Percentiles rank a stretch among this genome's conserved stretches.
These are phyloP conservation scores for Rhododendron ovatum DNA, from an alignment of 148 eudicot genomes.

Conservation along the genomic window DNA sequence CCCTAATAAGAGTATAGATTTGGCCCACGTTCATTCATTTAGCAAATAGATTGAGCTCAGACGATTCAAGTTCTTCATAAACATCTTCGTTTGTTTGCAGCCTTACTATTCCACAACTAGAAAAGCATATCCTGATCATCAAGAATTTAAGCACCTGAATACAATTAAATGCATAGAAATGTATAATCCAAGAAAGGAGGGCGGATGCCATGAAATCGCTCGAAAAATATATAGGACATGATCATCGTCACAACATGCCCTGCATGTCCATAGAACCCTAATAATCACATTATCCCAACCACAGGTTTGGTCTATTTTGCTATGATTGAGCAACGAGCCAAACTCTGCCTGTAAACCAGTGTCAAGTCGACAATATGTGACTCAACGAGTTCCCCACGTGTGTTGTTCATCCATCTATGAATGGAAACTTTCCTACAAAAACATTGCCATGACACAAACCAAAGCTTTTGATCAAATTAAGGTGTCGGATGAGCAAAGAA, in stretches of 20 bases:
- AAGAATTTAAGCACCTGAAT: neutral
- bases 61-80: neutral
- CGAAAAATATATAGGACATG: neutral
- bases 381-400: neutral
- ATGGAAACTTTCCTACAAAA: neutral
- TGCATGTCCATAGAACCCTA: neutral
- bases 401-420: neutral
- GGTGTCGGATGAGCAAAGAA: neutral
- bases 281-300: neutral
- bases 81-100: neutral
- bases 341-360: neutral
- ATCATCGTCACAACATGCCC: neutral
- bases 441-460: neutral
- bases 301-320: neutral
- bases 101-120: neutral
- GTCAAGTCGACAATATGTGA: neutral
- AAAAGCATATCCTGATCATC: neutral
- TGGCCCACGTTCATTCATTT: neutral
- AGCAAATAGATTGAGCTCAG: neutral
- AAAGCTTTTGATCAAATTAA: neutral
- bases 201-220: neutral
- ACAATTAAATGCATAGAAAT: neutral
- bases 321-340: neutral
- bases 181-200: neutral
- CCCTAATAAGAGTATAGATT: neutral